These are phyloP conservation scores for Pholiota conissans DNA, from an alignment of 768 basidiomycete genomes.

Conservation along the genomic window DNA sequence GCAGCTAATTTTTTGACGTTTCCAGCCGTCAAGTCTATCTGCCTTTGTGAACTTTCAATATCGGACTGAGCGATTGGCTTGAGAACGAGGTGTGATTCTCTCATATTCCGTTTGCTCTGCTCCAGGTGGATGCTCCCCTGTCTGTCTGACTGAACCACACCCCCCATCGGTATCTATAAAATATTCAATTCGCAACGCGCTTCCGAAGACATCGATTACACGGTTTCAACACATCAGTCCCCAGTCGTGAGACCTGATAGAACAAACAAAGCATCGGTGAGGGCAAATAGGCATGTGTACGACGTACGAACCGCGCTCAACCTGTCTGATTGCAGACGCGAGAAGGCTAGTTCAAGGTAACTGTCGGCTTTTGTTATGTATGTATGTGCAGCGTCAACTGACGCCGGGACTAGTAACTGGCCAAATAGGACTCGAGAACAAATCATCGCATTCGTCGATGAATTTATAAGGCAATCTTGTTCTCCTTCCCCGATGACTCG, in stretches of 20 bases:
- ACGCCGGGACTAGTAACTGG: constrained; percentile 2
- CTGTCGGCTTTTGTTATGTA: not conserved
- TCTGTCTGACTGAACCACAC: constrained; percentile 1
- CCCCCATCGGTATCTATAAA: constrained; percentile 4
- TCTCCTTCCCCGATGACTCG: no score
- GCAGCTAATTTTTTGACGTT: not conserved
- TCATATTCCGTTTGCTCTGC: not conserved
- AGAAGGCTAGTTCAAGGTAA: constrained; percentile 2
- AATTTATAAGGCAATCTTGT: no score
- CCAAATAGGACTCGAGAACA: not conserved
- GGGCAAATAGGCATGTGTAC: constrained; percentile 9
- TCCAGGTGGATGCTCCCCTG: not conserved
- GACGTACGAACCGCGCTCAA: not conserved
- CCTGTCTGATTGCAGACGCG: not conserved
- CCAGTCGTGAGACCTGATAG: constrained; percentile 1
- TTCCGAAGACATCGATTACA: constrained; percentile 5
- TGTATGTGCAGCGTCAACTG: constrained; percentile 4
- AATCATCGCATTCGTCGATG: constrained; percentile 2
- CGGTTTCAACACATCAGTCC: not conserved
- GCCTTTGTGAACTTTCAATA: not conserved
- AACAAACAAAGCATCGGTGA: constrained; percentile 4
- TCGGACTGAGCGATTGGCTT: not conserved
- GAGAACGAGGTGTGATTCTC: not conserved
- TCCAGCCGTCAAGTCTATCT: not conserved
- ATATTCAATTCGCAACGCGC: not conserved